phyloP scores from a whole-genome alignment of 768 basidiomycete species.

The Termitomyces sp. region DNA sequence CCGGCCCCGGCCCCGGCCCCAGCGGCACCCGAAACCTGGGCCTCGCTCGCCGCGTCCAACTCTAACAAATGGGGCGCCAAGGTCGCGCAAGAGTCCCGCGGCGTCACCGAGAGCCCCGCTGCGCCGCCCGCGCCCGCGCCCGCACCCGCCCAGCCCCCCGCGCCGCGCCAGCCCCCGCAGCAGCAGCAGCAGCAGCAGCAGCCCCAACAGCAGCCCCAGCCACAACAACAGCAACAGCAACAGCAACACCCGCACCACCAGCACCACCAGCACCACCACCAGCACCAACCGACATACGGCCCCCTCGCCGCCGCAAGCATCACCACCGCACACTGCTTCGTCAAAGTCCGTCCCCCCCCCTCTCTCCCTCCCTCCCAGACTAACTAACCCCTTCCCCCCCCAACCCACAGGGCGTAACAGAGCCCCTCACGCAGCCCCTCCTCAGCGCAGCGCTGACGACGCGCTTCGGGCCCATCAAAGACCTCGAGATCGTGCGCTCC shows the following conservation, averaged over 20 bases:
- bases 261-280: conserved; percentile 26
- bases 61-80: conserved; percentile 81
- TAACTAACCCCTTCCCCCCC: background rate
- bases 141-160: conserved; percentile 22
- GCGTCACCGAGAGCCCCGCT: conserved; percentile 56
- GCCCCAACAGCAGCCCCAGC: conserved; percentile 34
- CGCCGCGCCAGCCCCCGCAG: conserved; percentile 13
- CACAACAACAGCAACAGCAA: conserved; percentile 2
- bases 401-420: conserved; percentile 50
- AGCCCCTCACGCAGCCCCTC: conserved; percentile 47
- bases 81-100: conserved; percentile 73
- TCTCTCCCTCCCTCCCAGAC: too few relatives aligned
- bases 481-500: conserved; percentile 79
- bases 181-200: conserved; percentile 3
- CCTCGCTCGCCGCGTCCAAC: conserved; percentile 82
- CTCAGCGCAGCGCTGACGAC: conserved; percentile 45
- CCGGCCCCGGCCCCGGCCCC: conserved; percentile 26
- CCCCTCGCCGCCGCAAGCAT: conserved; percentile 59
- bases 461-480: conserved; percentile 81
- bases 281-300: conserved; percentile 17
- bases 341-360: conserved; percentile 62
- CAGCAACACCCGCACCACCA: conserved; percentile 19
- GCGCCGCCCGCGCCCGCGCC: conserved; percentile 16
- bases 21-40: conserved; percentile 80
- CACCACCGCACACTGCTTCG: conserved; percentile 78